These are phyloP conservation scores for Syzygium jambos DNA, from an alignment of 345 rosid species.

Conservation along the genomic window DNA sequence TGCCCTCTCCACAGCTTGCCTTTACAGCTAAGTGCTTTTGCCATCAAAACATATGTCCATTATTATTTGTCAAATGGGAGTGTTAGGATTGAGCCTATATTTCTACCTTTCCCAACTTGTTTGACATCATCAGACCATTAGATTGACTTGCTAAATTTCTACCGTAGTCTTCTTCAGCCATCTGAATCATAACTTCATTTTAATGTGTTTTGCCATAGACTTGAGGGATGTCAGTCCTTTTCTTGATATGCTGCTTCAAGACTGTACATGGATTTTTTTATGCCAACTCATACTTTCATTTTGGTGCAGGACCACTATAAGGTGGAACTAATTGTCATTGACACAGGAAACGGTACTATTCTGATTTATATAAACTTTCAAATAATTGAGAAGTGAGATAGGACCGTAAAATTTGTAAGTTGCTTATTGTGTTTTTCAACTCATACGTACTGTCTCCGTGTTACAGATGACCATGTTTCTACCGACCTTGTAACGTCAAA, in stretches of 20 bases:
- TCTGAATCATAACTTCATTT: not conserved
- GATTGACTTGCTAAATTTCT: not conserved
- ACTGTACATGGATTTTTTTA: not conserved
- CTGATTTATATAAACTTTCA: not conserved
- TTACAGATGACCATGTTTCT: not conserved
- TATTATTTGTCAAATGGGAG: not conserved
- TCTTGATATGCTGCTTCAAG: not conserved
- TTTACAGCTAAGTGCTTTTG: not conserved
- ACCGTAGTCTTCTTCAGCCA: not conserved
- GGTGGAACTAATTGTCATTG: slow-evolving; percentile 63
- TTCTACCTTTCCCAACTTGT: not conserved
- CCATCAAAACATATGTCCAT: not conserved
- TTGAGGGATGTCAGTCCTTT: not conserved
- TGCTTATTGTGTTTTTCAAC: not conserved
- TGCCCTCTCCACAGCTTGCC: not conserved
- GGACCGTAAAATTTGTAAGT: not conserved
- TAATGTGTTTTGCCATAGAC: not conserved
- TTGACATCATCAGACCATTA: not conserved
- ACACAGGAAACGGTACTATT: slow-evolving; percentile 59
- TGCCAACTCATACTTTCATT: slow-evolving; percentile 3
- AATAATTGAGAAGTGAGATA: not conserved
- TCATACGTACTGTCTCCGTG: not conserved
- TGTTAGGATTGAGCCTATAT: not conserved
- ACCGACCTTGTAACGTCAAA: not conserved
- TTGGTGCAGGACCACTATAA: slow-evolving; percentile 44